phyloP scores from a whole-genome alignment of 1,139 yeast genomes.

The Chernovozyma aurita region DNA sequence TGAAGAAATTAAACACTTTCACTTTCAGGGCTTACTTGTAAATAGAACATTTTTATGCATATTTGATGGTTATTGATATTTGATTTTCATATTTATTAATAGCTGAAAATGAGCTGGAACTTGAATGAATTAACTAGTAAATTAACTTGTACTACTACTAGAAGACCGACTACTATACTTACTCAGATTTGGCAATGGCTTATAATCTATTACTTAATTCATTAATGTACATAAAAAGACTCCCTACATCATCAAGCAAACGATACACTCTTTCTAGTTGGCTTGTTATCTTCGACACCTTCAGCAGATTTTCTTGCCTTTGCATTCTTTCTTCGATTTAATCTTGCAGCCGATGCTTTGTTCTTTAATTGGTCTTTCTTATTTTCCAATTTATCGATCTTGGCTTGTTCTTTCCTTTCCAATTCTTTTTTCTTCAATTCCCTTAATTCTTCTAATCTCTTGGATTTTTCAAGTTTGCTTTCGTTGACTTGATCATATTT shows the following conservation, averaged over 20 bases:
- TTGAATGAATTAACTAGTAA: no score
- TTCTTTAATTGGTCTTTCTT: conserved; percentile 75
- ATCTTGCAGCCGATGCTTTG: conserved; percentile 65
- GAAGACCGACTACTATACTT: no score
- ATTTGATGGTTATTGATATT: no score
- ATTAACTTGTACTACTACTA: no score
- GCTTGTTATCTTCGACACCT: conserved; percentile 17
- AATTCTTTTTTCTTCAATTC: conserved; percentile 83
- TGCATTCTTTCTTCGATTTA: conserved; percentile 66
- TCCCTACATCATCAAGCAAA: conserved; percentile 26
- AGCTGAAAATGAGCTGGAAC: no score
- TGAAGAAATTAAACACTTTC: no score
- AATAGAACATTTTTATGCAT: no score
- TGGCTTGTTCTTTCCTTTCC: conserved; percentile 74
- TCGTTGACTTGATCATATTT: conserved; percentile 78
- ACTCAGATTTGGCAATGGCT: no score
- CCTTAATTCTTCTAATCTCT: conserved; percentile 84
- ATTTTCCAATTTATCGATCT: conserved; percentile 63
- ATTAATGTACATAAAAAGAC: neutral
- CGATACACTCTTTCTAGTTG: conserved; percentile 38
- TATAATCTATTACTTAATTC: neutral
- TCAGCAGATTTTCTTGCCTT: conserved; percentile 42
- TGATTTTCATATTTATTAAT: no score
- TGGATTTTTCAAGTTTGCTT: conserved; percentile 83
- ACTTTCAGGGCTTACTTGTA: no score